Evolutionary conservation across 2,329 filamentous ascomycete genomes (phyloP).

Genomic region (Sarocladiaceae sp.): DNA sequence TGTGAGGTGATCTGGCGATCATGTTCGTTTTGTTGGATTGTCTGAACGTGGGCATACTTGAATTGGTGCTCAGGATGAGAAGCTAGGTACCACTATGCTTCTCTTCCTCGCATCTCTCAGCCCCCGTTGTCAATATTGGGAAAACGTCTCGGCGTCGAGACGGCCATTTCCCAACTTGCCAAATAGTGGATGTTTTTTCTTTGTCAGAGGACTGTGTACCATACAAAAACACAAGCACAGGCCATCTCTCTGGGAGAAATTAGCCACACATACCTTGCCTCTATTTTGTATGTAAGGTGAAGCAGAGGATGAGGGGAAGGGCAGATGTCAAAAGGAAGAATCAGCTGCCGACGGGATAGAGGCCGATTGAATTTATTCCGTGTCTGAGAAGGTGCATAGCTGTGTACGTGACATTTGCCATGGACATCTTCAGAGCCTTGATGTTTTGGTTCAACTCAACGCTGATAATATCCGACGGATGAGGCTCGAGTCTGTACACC

Average conservation of each 20-base stretch:
- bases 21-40: slow-evolving; percentile 6
- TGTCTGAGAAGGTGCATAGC: neutral
- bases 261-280: too few relatives aligned
- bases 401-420: neutral
- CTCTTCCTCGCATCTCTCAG: neutral
- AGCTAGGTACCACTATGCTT: neutral
- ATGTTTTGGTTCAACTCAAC: too few relatives aligned
- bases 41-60: slow-evolving; percentile 6
- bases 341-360: slow-evolving; percentile 31
- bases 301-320: slow-evolving; percentile 18
- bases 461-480: slow-evolving; percentile 3
- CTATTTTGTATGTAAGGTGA: too few relatives aligned
- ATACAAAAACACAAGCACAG: neutral
- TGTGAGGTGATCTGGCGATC: slow-evolving; percentile 14
- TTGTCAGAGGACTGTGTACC: neutral
- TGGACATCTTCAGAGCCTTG: too few relatives aligned
- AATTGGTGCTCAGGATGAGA: neutral
- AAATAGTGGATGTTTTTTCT: slow-evolving; percentile 1
- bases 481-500: too few relatives aligned
- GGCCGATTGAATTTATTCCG: slow-evolving; percentile 48
- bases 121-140: neutral
- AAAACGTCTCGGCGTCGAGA: neutral
- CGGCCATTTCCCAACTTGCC: slow-evolving; percentile 1
- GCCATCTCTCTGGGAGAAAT: slow-evolving; percentile 13
- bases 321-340: slow-evolving; percentile 14